Evolutionary conservation across 257 asterid genomes (phyloP).

Genomic region (Thymus mandschuricus): DNA sequence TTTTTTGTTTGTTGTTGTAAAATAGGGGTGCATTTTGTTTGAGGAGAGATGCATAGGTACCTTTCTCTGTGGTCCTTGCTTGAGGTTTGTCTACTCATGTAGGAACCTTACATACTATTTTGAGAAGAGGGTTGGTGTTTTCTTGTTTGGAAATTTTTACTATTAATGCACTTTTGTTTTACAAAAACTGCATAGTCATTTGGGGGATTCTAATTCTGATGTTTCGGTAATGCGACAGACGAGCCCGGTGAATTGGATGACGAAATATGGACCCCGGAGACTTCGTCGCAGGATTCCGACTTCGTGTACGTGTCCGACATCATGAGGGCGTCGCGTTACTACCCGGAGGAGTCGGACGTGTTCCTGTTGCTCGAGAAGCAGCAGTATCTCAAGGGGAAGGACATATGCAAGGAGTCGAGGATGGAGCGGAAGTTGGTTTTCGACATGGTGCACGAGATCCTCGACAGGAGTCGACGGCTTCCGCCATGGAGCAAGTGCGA

Average conservation of each 20-base stretch:
- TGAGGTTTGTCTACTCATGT: conserved; percentile 28
- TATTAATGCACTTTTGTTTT: conserved; percentile 28
- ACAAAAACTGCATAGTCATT: conserved; percentile 4
- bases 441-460: conserved; percentile 66
- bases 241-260: conserved; percentile 57
- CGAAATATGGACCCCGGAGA: conserved; percentile 56
- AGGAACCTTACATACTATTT: conserved; percentile 17
- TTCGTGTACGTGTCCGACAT: conserved; percentile 66
- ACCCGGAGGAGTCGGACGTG: conserved; percentile 60
- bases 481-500: conserved; percentile 74
- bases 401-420: conserved; percentile 53
- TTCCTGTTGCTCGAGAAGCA: conserved; percentile 76
- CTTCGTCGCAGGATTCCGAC: conserved; percentile 50
- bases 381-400: conserved; percentile 67
- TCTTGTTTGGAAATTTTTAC: conserved; percentile 36
- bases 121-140: conserved; percentile 16
- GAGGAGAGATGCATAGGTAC: conserved; percentile 39
- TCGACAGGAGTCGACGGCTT: conserved; percentile 57
- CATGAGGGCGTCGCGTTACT: conserved; percentile 58
- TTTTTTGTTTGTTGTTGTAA: not conserved
- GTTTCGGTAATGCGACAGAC: conserved; percentile 39
- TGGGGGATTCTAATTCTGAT: not conserved
- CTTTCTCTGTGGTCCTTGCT: conserved; percentile 47
- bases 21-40: conserved; percentile 28
- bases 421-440: conserved; percentile 69